Base-by-base conservation (phyloP, 1,284 basidiomycete genomes). In the Bjerkandera adusta region DNA sequence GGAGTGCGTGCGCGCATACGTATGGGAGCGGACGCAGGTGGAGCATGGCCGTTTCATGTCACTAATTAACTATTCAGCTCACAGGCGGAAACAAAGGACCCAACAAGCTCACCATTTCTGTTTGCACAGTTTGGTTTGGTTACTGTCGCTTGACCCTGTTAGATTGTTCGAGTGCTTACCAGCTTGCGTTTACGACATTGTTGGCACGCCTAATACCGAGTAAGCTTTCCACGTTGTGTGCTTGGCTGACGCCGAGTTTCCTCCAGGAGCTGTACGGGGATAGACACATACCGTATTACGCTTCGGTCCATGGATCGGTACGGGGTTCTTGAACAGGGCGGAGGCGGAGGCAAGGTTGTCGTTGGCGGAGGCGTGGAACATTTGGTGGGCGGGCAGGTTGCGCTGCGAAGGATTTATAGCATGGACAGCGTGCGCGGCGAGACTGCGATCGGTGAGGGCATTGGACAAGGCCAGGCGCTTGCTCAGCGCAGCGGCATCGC, bases 221-320 rank as follows among this genome's bases (percentile, higher is more conserved):
- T 21, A 27, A 16, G 13, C 7, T 8, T 7, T 24, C 10, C 22
- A 24, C 13, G 36, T 20, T 38, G n/a, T 24, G 21, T 11, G n/a
- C 12, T 20, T 24, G 21, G 12, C 38, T 27, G 38, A 29, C 20
- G 12, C 25, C 15, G 11, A 6, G 25, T 40, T 30, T 30, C 29
- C 8, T 16, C n/a, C n/a, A n/a, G n/a, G n/a, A n/a, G n/a, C n/a
- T n/a, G n/a, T n/a, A n/a, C n/a, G n/a, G n/a, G n/a, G n/a, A n/a
- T n/a, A 21, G 25, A 46, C 34, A 45, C 49, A 20, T 41, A 47
- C 49, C 45, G 49, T 50, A 47, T 50, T 50, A 38, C 49, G 49
- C 35, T 45, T 50, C 10, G 49, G 32, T 22, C 45, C 49, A 45
- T 50, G 49, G 13, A 27, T 39, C 13, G 49, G 49, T 10, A 50